Base-by-base conservation (phyloP, 2,329 filamentous ascomycete genomes). In the Penicillium janthinellum region DNA sequence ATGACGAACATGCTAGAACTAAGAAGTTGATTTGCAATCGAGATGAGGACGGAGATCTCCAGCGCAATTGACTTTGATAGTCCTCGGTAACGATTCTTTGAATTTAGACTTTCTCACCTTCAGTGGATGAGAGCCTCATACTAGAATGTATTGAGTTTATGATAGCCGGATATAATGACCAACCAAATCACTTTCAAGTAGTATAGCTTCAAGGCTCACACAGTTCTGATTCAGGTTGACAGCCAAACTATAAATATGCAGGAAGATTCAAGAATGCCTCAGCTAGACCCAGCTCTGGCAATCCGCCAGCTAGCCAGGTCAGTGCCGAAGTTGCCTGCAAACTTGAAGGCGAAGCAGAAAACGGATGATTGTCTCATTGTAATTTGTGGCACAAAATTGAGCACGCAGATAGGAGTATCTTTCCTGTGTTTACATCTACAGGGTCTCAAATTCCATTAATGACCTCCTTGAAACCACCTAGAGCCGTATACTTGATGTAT, bases 1-100 rank as follows among this genome's bases (percentile, higher is more conserved):
- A 63, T 62, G 59, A 62, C 63, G 64, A 70, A 66, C 58, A 61
- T 71, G 62, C 67, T 70, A 70, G 67, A 25, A 25, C 25, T 25
- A 25, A 25, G 25, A 71, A 69, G 49, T 31, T 53, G 34, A 38
- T 45, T 45, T 54, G 38, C 39, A 44, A 54, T 44, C 5, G 34
- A 39, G 20, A 8, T 20, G 20, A 35, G 28, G 3, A 31, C 28
- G 12, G 28, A 22, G 41, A 22, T 38, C 34, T 50, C 28, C n/a
- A 52, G 49, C 15, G 31, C 49, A 51, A 49, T 49, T 49, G 28
- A 25, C 45, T 12, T 34, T 35, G 31, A n/a, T 1, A 49, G 44
- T 14, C 28, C 5, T 14, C 34, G 17, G 38, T 17, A 39, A 17
- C 5, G 2, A 20, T 10, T 8, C 11, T 38, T 17, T 20, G 42